Conservation (phyloP, 2,329 filamentous ascomycete genomes). For the Talaromyces sp. region DNA sequence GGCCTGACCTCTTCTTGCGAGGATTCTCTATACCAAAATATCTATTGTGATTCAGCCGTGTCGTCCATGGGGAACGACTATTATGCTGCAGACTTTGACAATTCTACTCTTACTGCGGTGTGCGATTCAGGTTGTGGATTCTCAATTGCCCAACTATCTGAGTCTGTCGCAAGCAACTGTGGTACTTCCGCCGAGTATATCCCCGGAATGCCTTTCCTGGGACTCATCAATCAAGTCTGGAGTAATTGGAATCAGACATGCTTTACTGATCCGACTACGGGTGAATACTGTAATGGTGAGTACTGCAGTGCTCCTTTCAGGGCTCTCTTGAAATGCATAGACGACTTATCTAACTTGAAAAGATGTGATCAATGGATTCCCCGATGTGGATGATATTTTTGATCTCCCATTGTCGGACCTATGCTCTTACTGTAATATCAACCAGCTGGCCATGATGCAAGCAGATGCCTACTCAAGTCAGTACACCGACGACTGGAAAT, state of each 20-base stretch:
- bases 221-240: neutral
- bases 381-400: neutral
- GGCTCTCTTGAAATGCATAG: neutral
- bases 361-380: neutral
- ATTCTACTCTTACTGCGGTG: neutral
- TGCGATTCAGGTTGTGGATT: neutral
- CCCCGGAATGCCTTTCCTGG: neutral
- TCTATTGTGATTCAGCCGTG: neutral
- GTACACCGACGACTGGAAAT: neutral
- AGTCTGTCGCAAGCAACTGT: neutral
- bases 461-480: neutral
- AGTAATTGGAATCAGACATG: neutral
- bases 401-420: neutral
- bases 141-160: neutral
- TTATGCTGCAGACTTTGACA: neutral
- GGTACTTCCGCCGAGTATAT: neutral
- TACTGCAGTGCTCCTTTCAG: too few relatives aligned
- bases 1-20: neutral
- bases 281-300: neutral
- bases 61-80: neutral
- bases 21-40: neutral
- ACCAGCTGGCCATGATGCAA: neutral
- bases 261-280: neutral
- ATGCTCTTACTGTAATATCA: neutral
- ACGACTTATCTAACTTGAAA: neutral